Conservation (phyloP, 2,329 filamentous ascomycete genomes). For the Xylaria sp. region DNA sequence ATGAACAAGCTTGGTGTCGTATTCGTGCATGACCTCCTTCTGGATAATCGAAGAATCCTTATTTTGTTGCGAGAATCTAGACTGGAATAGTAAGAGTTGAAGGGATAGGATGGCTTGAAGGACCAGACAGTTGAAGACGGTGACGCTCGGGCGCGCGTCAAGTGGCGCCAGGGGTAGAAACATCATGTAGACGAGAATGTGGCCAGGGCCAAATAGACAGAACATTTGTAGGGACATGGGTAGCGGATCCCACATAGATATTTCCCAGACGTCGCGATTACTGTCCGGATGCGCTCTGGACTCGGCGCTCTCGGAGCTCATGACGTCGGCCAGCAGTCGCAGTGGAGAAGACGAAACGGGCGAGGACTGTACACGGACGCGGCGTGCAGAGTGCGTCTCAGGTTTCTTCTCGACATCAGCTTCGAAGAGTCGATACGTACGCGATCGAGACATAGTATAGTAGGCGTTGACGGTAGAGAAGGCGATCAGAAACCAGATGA, state of each 20-base stretch:
- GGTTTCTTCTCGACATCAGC: constrained; percentile 80
- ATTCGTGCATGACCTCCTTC: constrained; percentile 92
- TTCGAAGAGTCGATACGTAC: constrained; percentile 92
- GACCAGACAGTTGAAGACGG: constrained; percentile 83
- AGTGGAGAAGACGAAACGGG: constrained; percentile 82
- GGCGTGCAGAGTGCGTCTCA: constrained; percentile 84
- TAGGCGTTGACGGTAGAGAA: constrained; percentile 80
- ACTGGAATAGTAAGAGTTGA: constrained; percentile 79
- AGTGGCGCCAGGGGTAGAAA: constrained; percentile 81
- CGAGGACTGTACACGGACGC: constrained; percentile 88
- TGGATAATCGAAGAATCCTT: constrained; percentile 88
- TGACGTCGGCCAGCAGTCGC: constrained; percentile 74
- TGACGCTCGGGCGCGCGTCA: constrained; percentile 85
- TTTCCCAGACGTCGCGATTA: constrained; percentile 90
- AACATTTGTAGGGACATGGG: constrained; percentile 85
- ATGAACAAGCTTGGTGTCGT: constrained; percentile 95
- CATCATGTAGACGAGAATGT: constrained; percentile 89
- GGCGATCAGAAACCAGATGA: constrained; percentile 75
- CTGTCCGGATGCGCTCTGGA: constrained; percentile 86
- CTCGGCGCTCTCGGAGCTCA: constrained; percentile 78
- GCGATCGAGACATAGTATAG: constrained; percentile 83
- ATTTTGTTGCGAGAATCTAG: constrained; percentile 81
- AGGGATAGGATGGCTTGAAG: constrained; percentile 79
- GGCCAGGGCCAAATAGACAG: constrained; percentile 91
- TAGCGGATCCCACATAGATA: constrained; percentile 92